Evolutionary conservation across 108 stramenopile genomes (phyloP).

Genomic region (Hondaea fermentalgiana): DNA sequence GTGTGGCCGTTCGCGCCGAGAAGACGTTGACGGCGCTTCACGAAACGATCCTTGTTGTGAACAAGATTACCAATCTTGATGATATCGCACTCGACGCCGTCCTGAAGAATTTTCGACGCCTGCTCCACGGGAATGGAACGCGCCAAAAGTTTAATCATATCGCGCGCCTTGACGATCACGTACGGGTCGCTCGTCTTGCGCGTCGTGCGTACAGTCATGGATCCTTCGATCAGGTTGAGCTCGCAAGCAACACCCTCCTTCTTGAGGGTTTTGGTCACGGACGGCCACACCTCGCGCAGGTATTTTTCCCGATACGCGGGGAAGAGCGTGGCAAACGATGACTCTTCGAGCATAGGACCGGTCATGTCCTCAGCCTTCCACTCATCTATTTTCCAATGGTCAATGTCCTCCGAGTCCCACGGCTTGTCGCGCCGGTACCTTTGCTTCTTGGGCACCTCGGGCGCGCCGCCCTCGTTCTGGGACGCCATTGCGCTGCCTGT

Average conservation of each 20-base stretch:
- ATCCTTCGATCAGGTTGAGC: slow-evolving; percentile 83
- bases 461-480: too few species aligned
- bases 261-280: slow-evolving; percentile 82
- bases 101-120: slow-evolving; percentile 85
- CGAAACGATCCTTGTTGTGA: slow-evolving; percentile 96
- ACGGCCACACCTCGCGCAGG: slow-evolving; percentile 91
- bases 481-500: too few species aligned
- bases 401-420: slow-evolving; percentile 90
- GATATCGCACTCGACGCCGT: slow-evolving; percentile 89
- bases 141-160: slow-evolving; percentile 89
- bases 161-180: slow-evolving; percentile 89
- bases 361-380: slow-evolving; percentile 64
- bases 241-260: slow-evolving; percentile 51
- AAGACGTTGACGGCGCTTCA: slow-evolving; percentile 87
- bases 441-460: slow-evolving; percentile 58
- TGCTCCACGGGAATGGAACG: slow-evolving; percentile 78
- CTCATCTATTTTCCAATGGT: slow-evolving; percentile 83
- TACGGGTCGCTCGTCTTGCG: slow-evolving; percentile 85
- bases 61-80: slow-evolving; percentile 98
- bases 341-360: slow-evolving; percentile 86
- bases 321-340: slow-evolving; percentile 94
- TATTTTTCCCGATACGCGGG: slow-evolving; percentile 97
- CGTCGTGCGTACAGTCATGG: slow-evolving; percentile 96
- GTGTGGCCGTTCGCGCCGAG: slow-evolving; percentile 96
- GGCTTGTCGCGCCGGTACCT: slow-evolving; percentile 96